Conservation (phyloP, 2,329 filamentous ascomycete species). For the Ophioceras dolichostomum region DNA sequence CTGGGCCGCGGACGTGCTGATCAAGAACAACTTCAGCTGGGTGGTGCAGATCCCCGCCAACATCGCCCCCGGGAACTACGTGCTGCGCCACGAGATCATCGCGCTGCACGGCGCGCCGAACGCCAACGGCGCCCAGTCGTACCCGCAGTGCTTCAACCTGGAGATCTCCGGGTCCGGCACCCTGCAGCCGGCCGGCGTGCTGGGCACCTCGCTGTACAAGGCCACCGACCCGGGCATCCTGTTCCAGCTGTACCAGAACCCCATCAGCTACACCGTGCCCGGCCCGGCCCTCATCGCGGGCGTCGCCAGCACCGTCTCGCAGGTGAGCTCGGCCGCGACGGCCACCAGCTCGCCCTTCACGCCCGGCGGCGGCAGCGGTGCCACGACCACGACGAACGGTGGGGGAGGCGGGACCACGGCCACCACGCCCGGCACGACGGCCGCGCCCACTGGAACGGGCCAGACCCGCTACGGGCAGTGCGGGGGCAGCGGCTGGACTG, state of each 20-base stretch:
- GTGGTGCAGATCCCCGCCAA: constrained; percentile 30
- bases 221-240: constrained; percentile 26
- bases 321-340: constrained; percentile 2
- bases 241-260: constrained; percentile 26
- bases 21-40: constrained; percentile 36
- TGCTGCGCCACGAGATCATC: constrained; percentile 39
- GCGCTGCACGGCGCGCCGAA: constrained; percentile 31
- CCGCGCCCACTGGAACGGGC: neutral
- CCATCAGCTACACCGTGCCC: constrained; percentile 23
- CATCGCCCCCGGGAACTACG: constrained; percentile 35
- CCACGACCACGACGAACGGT: neutral
- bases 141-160: constrained; percentile 45
- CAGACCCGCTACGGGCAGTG: constrained; percentile 2
- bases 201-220: constrained; percentile 13
- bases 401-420: neutral
- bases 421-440: neutral
- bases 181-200: constrained; percentile 2
- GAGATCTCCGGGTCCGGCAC: constrained; percentile 35
- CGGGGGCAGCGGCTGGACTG: constrained; percentile 1
- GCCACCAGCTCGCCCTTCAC: constrained; percentile 3
- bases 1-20: constrained; percentile 28
- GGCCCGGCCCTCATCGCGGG: constrained; percentile 22
- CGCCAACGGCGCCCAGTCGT: constrained; percentile 33
- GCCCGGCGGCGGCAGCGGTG: neutral
- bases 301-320: constrained; percentile 16